phyloP scores from a whole-genome alignment of 106 monocot species.

The Agapanthus africanus region DNA sequence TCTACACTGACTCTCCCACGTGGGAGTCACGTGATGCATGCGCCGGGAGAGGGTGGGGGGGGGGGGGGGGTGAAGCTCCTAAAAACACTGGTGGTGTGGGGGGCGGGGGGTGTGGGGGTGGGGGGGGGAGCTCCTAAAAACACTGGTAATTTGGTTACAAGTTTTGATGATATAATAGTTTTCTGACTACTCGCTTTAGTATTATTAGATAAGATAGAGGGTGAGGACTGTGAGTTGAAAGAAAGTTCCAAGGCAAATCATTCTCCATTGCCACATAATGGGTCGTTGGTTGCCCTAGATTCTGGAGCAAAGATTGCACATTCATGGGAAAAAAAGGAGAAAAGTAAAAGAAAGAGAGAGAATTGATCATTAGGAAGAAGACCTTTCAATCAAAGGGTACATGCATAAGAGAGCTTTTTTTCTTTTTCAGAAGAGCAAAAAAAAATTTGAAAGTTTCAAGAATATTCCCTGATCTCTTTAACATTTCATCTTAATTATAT shows the following conservation, averaged over 20 bases:
- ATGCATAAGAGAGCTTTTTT: not conserved
- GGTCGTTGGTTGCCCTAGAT: not conserved
- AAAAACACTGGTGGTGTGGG: too few species aligned
- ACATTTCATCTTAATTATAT: too few species aligned
- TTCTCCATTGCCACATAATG: not conserved
- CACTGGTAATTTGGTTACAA: too few species aligned
- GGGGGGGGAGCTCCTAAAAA: too few species aligned
- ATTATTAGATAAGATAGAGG: not conserved
- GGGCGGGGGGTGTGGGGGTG: too few species aligned
- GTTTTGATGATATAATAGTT: too few species aligned
- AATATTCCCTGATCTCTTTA: not conserved
- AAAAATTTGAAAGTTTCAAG: not conserved
- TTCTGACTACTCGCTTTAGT: too few species aligned
- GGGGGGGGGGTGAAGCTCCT: too few species aligned
- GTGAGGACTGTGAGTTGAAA: not conserved
- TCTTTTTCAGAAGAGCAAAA: too few species aligned
- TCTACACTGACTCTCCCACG: not conserved
- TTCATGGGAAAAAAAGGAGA: not conserved
- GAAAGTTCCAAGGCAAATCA: not conserved
- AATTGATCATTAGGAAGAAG: not conserved
- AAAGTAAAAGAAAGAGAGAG: not conserved
- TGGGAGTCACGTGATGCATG: conserved; percentile 8
- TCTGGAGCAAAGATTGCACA: not conserved
- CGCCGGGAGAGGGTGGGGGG: too few species aligned
- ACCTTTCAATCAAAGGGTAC: not conserved